Base-by-base conservation (phyloP, 106 monocot genomes). In the Allium cepa region DNA sequence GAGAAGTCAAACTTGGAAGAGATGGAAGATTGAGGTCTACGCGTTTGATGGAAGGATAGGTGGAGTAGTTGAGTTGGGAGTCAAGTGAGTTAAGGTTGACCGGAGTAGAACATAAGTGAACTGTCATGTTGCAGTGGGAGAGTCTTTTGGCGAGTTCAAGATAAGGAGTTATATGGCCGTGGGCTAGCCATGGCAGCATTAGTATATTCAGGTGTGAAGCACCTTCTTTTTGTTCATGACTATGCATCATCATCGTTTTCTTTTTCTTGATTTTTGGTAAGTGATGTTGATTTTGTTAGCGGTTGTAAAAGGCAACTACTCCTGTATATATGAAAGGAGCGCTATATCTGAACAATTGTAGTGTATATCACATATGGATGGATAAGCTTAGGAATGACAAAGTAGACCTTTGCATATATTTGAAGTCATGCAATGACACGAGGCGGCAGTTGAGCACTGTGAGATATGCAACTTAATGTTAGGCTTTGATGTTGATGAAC, bases 111-210 rank as follows among this genome's bases (percentile, higher is more conserved):
- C 80, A 81, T 69, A 91, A 27, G 66, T 81, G 63, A 51, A 82
- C 72, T 52, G 48, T 3, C n/a, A 79, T 73, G 67, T 71, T 11
- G 3, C 51, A 46, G 36, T 53, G 16, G 15, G 13, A 10, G 80
- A 72, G 49, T 86, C 71, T 27, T 62, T 74, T 79, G 73, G 83
- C 80, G 8, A 91, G 83, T 72, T 87, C 83, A 2, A 86, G 66
- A 56, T 69, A 86, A 11, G 90, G 90, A 8, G 68, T 75, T 17
- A 81, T 12, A 49, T 91, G 86, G 72, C 90, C 90, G 60, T 87
- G 81, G 8, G 90, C 90, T 4, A 91, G 74, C 86, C 90, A 91
- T 69, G 90, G 86, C 0, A 91, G 76, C 90, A 91, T 91, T 56
- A 91, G 6, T 36, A 86, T 75, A 52, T 63, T 16, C 13, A 80